phyloP scores from a whole-genome alignment of 768 basidiomycete species.

The Lactifluus pinguis region DNA sequence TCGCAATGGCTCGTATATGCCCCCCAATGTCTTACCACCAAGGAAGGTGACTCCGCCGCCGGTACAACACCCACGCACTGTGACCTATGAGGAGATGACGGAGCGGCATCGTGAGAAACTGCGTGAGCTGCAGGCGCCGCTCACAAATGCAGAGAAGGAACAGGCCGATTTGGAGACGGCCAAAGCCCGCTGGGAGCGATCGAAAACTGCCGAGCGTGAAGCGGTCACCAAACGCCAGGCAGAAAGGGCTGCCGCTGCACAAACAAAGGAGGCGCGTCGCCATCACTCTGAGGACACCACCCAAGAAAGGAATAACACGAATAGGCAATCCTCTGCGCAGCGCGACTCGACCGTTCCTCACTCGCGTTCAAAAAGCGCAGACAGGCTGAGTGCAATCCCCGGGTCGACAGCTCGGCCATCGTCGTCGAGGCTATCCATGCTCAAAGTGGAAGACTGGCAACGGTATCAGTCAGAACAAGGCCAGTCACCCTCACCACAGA shows the following conservation, averaged over 20 bases:
- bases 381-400: conserved; percentile 41
- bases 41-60: conserved; percentile 38
- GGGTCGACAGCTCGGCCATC: conserved; percentile 27
- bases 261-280: conserved; percentile 42
- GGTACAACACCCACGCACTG: conserved; percentile 45
- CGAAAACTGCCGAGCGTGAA: conserved; percentile 64
- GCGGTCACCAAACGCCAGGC: conserved; percentile 64
- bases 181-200: conserved; percentile 73
- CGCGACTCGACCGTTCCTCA: conserved; percentile 23
- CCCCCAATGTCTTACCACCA: conserved; percentile 39
- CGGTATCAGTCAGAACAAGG: conserved; percentile 49
- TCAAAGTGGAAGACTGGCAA: conserved; percentile 86
- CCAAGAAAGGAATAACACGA: conserved; percentile 5
- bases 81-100: conserved; percentile 81
- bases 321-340: background rate
- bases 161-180: conserved; percentile 69
- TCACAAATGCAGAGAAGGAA: conserved; percentile 75
- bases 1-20: conserved; percentile 25
- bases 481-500: conserved; percentile 13
- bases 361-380: conserved; percentile 51
- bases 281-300: conserved; percentile 36
- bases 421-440: conserved; percentile 57
- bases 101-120: conserved; percentile 83
- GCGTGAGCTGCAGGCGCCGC: conserved; percentile 69
- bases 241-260: conserved; percentile 44